These are phyloP conservation scores for Pseudogymnoascus pannorum DNA, from an alignment of 2,329 filamentous ascomycete genomes.

Conservation along the genomic window DNA sequence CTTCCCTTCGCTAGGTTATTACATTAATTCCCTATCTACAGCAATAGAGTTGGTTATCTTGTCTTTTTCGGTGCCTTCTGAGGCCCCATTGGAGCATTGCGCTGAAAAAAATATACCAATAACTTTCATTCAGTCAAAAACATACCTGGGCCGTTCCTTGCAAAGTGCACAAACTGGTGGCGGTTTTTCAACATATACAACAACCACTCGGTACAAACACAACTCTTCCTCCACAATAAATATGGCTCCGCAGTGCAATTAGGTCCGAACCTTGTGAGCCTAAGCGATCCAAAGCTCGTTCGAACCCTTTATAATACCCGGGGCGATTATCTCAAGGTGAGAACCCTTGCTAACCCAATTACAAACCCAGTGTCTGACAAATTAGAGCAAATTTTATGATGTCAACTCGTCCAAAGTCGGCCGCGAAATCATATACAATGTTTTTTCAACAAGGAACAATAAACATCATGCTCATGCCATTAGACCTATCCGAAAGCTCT, in stretches of 20 bases:
- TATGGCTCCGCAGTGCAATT: slow-evolving; percentile 21
- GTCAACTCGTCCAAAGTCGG: slow-evolving; percentile 20
- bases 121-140: slow-evolving; percentile 12
- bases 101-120: background rate
- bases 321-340: slow-evolving; percentile 19
- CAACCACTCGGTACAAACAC: slow-evolving; percentile 17
- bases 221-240: slow-evolving; percentile 18
- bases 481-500: slow-evolving; percentile 26
- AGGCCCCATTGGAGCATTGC: background rate
- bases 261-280: slow-evolving; percentile 23
- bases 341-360: background rate
- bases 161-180: slow-evolving; percentile 25
- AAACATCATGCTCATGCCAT: slow-evolving; percentile 14
- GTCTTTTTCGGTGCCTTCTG: background rate
- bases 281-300: slow-evolving; percentile 20
- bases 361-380: background rate
- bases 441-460: slow-evolving; percentile 20
- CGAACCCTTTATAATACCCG: slow-evolving; percentile 16
- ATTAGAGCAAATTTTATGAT: slow-evolving; percentile 20
- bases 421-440: slow-evolving; percentile 15
- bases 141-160: slow-evolving; percentile 24
- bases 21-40: background rate
- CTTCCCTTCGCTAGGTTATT: background rate
- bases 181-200: slow-evolving; percentile 18
- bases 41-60: background rate